phyloP scores from a whole-genome alignment of 2,329 filamentous ascomycete species.

The Colletotrichum cuscutae region DNA sequence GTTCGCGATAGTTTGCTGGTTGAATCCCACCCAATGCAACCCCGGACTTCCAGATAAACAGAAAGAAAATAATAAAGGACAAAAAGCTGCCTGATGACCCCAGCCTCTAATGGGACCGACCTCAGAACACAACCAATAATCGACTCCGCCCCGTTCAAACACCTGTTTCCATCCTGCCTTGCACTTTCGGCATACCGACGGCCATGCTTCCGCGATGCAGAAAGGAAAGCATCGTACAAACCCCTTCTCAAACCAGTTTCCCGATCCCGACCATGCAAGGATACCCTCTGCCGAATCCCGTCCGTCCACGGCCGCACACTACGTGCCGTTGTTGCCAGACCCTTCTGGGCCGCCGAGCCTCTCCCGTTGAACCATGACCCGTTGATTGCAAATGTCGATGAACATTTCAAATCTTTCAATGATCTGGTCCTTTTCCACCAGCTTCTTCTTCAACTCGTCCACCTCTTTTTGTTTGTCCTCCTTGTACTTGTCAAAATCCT shows the following conservation, averaged over 20 bases:
- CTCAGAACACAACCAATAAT: slow-evolving; percentile 17
- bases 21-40: slow-evolving; percentile 32
- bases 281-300: not conserved
- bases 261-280: slow-evolving; percentile 36
- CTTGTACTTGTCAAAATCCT: slow-evolving; percentile 65
- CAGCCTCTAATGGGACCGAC: slow-evolving; percentile 30
- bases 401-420: slow-evolving; percentile 76
- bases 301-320: not conserved
- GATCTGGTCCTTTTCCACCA: slow-evolving; percentile 71
- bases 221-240: slow-evolving; percentile 33
- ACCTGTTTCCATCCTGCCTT: slow-evolving; percentile 20
- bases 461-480: slow-evolving; percentile 68
- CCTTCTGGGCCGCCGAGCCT: slow-evolving; percentile 48
- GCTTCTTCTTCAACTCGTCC: slow-evolving; percentile 65
- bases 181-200: slow-evolving; percentile 19
- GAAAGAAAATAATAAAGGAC: not conserved
- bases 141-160: slow-evolving; percentile 30
- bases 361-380: slow-evolving; percentile 72
- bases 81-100: slow-evolving; percentile 15
- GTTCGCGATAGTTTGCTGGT: slow-evolving; percentile 31
- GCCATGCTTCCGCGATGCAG: slow-evolving; percentile 28
- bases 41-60: slow-evolving; percentile 8
- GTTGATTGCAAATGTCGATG: slow-evolving; percentile 75
- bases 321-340: slow-evolving; percentile 12
- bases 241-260: slow-evolving; percentile 17